These are phyloP conservation scores for Saccharomyces mikatae DNA, from an alignment of 805 yeast genomes.

Conservation along the genomic window DNA sequence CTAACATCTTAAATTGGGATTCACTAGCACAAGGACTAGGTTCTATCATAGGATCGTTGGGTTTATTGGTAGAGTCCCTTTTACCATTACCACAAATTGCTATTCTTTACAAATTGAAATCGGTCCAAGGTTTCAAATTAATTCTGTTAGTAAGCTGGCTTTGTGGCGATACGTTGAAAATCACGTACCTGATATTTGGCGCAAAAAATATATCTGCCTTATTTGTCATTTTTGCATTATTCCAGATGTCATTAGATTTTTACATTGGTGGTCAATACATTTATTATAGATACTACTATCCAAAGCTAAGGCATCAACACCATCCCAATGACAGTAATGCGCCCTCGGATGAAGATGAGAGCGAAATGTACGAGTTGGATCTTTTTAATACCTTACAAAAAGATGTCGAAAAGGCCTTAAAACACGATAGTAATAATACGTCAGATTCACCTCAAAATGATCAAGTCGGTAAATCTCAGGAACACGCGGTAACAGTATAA, in stretches of 20 bases:
- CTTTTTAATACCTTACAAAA: neutral
- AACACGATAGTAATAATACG: neutral
- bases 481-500: neutral
- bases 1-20: slow-evolving; percentile 33
- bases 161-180: slow-evolving; percentile 78
- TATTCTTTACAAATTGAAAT: slow-evolving; percentile 54
- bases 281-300: slow-evolving; percentile 44
- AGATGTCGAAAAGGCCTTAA: neutral
- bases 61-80: slow-evolving; percentile 63
- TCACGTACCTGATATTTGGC: slow-evolving; percentile 67
- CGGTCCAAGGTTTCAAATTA: slow-evolving; percentile 71
- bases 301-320: slow-evolving; percentile 3
- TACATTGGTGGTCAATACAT: slow-evolving; percentile 67
- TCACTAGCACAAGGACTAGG: slow-evolving; percentile 49
- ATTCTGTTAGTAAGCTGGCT: slow-evolving; percentile 77
- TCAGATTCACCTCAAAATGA: neutral
- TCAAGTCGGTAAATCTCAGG: neutral
- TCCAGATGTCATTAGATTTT: slow-evolving; percentile 70
- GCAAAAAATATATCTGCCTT: slow-evolving; percentile 58
- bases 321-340: neutral
- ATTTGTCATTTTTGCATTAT: slow-evolving; percentile 62
- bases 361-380: neutral
- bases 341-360: neutral
- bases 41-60: slow-evolving; percentile 47
- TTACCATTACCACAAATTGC: slow-evolving; percentile 74